These are phyloP conservation scores for Carex parvula DNA, from an alignment of 176 grass and related monocot genomes.

Conservation along the genomic window DNA sequence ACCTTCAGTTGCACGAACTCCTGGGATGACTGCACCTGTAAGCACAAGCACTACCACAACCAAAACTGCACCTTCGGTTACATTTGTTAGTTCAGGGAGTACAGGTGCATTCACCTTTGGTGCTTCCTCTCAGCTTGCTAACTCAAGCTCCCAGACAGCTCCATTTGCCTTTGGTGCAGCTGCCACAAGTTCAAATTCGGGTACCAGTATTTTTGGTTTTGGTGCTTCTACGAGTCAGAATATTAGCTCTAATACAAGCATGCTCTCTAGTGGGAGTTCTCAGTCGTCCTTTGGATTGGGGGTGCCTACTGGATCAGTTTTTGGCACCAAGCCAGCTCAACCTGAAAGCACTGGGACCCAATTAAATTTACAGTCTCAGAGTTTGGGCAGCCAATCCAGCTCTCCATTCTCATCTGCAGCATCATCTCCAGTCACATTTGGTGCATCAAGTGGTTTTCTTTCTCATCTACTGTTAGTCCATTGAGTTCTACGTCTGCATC, in stretches of 20 bases:
- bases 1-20: constrained; percentile 10
- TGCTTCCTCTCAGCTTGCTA: constrained; percentile 19
- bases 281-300: constrained; percentile 13
- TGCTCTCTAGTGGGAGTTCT: constrained; percentile 12
- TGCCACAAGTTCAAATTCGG: not conserved
- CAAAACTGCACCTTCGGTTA: not conserved
- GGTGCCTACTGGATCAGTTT: not conserved
- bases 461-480: constrained; percentile 15
- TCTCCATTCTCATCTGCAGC: constrained; percentile 25
- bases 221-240: constrained; percentile 26
- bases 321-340: constrained; percentile 11
- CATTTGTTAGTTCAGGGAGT: constrained; percentile 17
- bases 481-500: not conserved
- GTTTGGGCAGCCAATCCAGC: constrained; percentile 15
- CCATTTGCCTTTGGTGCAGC: constrained; percentile 21
- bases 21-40: not conserved
- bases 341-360: constrained; percentile 20
- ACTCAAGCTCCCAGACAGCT: not conserved
- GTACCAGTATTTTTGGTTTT: constrained; percentile 7
- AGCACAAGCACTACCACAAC: not conserved
- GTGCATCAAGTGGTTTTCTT: constrained; percentile 16
- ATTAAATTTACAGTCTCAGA: constrained; percentile 9
- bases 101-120: not conserved
- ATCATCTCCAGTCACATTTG: constrained; percentile 18
- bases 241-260: not conserved